Conservation (phyloP, 2,329 filamentous ascomycete species). For the Ceratocystis smalleyi region DNA sequence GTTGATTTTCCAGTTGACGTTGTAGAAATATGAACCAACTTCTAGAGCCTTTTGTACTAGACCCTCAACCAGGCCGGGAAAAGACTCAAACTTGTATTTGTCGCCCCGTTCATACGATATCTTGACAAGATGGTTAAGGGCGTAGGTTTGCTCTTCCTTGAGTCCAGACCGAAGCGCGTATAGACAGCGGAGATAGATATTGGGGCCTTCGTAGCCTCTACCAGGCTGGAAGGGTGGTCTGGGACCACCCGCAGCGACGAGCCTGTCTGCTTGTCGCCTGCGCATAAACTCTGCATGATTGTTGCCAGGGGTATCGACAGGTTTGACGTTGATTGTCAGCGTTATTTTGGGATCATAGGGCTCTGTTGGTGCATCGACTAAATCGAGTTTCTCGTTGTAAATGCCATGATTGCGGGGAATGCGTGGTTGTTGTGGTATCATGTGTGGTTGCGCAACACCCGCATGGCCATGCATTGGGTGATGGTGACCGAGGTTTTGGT, state of each 20-base stretch:
- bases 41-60: conserved; percentile 73
- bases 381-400: conserved; percentile 16
- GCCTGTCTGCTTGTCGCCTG: conserved; percentile 20
- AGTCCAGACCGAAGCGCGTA: conserved; percentile 69
- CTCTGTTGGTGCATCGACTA: conserved; percentile 12
- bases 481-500: conserved; percentile 22
- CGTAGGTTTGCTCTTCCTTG: conserved; percentile 74
- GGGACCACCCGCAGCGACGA: conserved; percentile 31
- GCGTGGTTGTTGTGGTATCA: conserved; percentile 26
- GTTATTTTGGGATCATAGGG: conserved; percentile 43
- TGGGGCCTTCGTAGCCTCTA: conserved; percentile 57
- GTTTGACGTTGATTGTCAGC: conserved; percentile 38
- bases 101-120: conserved; percentile 90
- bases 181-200: conserved; percentile 81
- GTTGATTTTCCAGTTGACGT: conserved; percentile 65
- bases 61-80: conserved; percentile 73
- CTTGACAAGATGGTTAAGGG: conserved; percentile 81
- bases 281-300: conserved; percentile 52
- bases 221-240: conserved; percentile 42
- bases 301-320: conserved; percentile 60
- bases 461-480: conserved; percentile 6
- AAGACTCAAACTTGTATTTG: conserved; percentile 89
- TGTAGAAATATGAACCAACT: conserved; percentile 62
- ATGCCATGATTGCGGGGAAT: conserved; percentile 27
- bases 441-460: background rate